phyloP scores from a whole-genome alignment of 176 grass and related monocot species.

The Oryza nivara region DNA sequence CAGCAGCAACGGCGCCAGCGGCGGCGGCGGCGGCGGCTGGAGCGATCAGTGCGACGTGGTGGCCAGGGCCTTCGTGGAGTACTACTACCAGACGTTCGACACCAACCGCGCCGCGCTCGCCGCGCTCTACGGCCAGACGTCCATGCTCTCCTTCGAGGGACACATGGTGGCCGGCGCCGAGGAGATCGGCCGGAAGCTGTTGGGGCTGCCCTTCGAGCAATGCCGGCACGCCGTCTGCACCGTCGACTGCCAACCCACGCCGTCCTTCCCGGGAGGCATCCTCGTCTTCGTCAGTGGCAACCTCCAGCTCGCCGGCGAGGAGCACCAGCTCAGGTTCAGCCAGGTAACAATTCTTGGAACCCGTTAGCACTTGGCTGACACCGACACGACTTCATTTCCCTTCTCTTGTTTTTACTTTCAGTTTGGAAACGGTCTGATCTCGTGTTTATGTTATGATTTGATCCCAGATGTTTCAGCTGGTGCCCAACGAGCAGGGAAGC shows the following conservation, averaged over 20 bases:
- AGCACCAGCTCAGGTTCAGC: slow-evolving; percentile 81
- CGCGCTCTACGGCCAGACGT: slow-evolving; percentile 59
- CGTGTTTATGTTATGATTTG: neutral
- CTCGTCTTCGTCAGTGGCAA: slow-evolving; percentile 77
- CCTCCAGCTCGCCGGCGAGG: slow-evolving; percentile 79
- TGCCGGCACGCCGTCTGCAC: slow-evolving; percentile 67
- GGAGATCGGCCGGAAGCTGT: slow-evolving; percentile 62
- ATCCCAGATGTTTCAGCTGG: slow-evolving; percentile 81
- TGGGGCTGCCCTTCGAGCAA: slow-evolving; percentile 66
- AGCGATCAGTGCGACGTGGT: slow-evolving; percentile 57
- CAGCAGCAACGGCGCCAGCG: neutral
- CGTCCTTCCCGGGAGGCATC: slow-evolving; percentile 50
- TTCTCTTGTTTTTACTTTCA: neutral
- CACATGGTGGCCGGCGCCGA: slow-evolving; percentile 49
- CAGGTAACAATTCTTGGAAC: slow-evolving; percentile 44
- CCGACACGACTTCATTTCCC: neutral
- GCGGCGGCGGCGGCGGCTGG: neutral
- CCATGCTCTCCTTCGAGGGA: slow-evolving; percentile 86
- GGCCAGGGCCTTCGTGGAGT: slow-evolving; percentile 72
- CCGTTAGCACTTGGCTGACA: neutral
- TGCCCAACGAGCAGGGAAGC: slow-evolving; percentile 67
- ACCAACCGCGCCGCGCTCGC: slow-evolving; percentile 54
- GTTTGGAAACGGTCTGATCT: neutral
- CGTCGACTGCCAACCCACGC: slow-evolving; percentile 74
- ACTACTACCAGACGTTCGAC: slow-evolving; percentile 83